Conservation (phyloP, 208 protist species). For the Porcisia deanei region DNA sequence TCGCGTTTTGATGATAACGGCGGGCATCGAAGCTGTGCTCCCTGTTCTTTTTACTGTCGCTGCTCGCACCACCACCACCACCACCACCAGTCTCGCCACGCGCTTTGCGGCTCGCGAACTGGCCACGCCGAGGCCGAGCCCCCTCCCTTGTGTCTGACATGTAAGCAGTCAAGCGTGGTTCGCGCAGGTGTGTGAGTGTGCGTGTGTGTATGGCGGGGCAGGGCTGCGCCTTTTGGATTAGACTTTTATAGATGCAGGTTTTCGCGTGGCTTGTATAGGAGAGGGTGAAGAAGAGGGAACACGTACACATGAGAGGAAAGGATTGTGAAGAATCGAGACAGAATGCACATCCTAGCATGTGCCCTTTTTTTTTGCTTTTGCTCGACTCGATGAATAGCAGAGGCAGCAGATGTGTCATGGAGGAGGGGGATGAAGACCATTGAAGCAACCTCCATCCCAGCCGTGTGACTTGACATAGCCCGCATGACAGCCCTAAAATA, state of each 20-base stretch:
- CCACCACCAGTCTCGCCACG: slow-evolving; percentile 21
- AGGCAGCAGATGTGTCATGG: background rate
- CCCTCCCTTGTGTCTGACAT: slow-evolving; percentile 21
- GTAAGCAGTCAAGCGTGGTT: background rate
- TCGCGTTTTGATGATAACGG: slow-evolving; percentile 61
- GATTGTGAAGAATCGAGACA: background rate
- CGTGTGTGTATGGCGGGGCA: background rate
- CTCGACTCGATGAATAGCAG: background rate
- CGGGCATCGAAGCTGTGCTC: slow-evolving; percentile 44
- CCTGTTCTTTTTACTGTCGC: slow-evolving; percentile 21
- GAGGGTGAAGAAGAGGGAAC: slow-evolving; percentile 6
- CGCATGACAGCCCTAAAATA: background rate
- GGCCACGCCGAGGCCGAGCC: slow-evolving; percentile 5
- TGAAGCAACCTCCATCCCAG: background rate
- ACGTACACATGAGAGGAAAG: background rate
- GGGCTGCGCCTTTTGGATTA: background rate
- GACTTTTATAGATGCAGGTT: no score
- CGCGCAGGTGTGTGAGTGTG: background rate
- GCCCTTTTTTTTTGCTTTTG: no score
- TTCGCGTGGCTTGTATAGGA: background rate
- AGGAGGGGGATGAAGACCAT: background rate
- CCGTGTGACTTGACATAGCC: background rate
- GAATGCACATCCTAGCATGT: background rate
- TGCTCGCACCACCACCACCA: background rate
- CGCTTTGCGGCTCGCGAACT: slow-evolving; percentile 24